These are phyloP conservation scores for Suillus luteus DNA, from an alignment of 768 basidiomycete species.

Conservation along the genomic window DNA sequence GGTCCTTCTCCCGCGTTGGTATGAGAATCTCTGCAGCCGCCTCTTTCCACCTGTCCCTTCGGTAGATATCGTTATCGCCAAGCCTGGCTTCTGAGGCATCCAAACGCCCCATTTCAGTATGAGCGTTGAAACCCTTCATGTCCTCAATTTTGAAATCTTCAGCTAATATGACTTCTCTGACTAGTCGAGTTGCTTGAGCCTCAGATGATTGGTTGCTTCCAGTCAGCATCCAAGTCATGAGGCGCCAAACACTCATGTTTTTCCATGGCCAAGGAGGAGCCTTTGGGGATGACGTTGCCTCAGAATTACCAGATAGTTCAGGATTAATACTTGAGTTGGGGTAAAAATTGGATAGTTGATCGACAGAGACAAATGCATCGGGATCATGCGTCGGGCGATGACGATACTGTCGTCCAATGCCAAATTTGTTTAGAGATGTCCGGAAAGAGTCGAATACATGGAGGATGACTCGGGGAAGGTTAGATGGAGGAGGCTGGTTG, in stretches of 20 bases:
- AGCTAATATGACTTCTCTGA: conserved; percentile 3
- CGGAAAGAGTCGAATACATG: conserved; percentile 19
- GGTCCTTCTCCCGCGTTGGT: conserved; percentile 27
- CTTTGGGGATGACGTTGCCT: background rate
- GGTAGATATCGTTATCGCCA: background rate
- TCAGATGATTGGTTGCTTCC: conserved; percentile 16
- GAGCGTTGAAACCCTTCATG: conserved; percentile 22
- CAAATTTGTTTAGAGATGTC: conserved; percentile 19
- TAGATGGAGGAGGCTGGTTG: background rate
- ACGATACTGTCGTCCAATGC: conserved; percentile 16
- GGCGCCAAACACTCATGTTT: conserved; percentile 12
- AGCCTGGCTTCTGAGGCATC: conserved; percentile 15
- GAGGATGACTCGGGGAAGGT: conserved; percentile 14
- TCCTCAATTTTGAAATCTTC: conserved; percentile 14
- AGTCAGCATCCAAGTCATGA: conserved; percentile 21
- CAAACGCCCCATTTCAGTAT: conserved; percentile 12
- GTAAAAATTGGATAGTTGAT: conserved; percentile 6
- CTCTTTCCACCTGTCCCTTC: conserved; percentile 17
- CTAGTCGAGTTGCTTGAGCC: conserved; percentile 14
- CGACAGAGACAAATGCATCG: background rate
- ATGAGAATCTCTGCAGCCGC: conserved; percentile 26
- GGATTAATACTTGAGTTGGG: background rate
- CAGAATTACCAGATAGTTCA: background rate
- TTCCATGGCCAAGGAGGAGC: conserved; percentile 20
- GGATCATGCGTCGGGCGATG: conserved; percentile 11